Evolutionary conservation across 2,329 filamentous ascomycete genomes (phyloP), one percentile per base, ranked within the genome.

Genomic region (Colletotrichum caudatum): DNA sequence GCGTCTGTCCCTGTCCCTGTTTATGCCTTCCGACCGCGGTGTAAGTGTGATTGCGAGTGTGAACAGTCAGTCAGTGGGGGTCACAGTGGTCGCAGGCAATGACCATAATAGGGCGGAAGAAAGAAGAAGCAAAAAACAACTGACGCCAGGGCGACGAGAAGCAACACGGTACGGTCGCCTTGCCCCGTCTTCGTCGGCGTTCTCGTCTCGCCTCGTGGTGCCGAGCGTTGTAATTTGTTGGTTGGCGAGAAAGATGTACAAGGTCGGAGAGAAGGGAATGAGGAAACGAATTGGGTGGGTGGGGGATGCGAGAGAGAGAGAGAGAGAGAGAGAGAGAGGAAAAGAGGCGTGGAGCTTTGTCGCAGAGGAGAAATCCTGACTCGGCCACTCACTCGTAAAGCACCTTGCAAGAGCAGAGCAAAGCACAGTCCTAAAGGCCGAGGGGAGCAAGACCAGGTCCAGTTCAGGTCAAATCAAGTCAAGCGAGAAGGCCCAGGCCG

Each of bases 1-100:
- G 66, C 65, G 65, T 64, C 60, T 66, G 69, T 64, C 65, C 59
- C 69, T 71, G 65, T 72, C 48, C 54, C 59, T 69, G 69, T 64
- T 63, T 69, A 72, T 60, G 65, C 59, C 65, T 69, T 64, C 33
- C 29, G 69, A 50, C 69, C 59, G 37, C 46, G 65, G 69, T 72
- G 59, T 72, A 72, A 72, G 65, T 69, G 64, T 64, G 58, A 57
- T 37, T 54, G 53, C 11, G 37, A 44, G n/a, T 18, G 23, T 63
- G 60, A 48, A n/a, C 46, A 57, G 29, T 29, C 46, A 57, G 29
- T 29, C 29, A 29, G 69, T 54, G 64, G 58, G 58, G 64, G 64
- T 68, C 46, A 58, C 69, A 59, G 69, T 37, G 58, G 58, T 68
- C 41, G 44, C 64, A 59, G 58, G 64, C 39, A 62, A 53, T 46